A percentile compares a stretch with the other conserved stretches of the same genome.
Evolutionary conservation across 2,329 filamentous ascomycete genomes (phyloP).

Genomic region (Pseudogymnoascus sp.): DNA sequence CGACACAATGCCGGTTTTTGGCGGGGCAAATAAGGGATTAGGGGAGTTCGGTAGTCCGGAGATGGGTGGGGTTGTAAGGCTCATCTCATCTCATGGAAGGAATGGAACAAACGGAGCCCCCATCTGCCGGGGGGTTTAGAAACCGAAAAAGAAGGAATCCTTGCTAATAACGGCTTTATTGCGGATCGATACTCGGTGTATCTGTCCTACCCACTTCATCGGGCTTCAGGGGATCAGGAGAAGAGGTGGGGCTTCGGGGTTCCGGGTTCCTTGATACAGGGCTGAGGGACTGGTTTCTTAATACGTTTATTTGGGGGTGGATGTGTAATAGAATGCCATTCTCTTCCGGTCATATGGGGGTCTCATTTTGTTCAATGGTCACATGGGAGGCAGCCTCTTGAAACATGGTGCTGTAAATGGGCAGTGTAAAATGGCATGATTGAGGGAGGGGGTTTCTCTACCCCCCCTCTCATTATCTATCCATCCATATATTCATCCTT

Average conservation of each 20-base stretch:
- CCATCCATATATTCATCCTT: neutral
- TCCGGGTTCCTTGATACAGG: neutral
- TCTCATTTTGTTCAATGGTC: neutral
- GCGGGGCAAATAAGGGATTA: neutral
- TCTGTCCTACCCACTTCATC: neutral
- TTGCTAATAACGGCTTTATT: neutral
- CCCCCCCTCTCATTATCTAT: neutral
- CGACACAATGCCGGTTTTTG: neutral
- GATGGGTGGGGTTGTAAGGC: neutral
- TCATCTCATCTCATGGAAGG: neutral
- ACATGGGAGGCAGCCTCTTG: neutral
- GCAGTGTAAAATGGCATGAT: neutral
- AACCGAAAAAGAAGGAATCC: neutral
- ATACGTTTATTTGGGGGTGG: neutral
- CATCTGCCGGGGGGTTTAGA: neutral
- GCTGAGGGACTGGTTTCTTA: neutral
- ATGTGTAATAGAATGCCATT: neutral
- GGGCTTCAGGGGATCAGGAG: neutral
- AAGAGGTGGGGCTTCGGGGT: neutral
- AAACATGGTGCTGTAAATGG: neutral
- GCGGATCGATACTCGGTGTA: neutral
- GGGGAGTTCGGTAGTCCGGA: neutral
- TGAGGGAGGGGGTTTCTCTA: neutral
- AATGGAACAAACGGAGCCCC: neutral
- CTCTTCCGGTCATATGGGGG: neutral